These are phyloP conservation scores for Guyanaporus albipodus DNA, from an alignment of 768 basidiomycete genomes.

Conservation along the genomic window DNA sequence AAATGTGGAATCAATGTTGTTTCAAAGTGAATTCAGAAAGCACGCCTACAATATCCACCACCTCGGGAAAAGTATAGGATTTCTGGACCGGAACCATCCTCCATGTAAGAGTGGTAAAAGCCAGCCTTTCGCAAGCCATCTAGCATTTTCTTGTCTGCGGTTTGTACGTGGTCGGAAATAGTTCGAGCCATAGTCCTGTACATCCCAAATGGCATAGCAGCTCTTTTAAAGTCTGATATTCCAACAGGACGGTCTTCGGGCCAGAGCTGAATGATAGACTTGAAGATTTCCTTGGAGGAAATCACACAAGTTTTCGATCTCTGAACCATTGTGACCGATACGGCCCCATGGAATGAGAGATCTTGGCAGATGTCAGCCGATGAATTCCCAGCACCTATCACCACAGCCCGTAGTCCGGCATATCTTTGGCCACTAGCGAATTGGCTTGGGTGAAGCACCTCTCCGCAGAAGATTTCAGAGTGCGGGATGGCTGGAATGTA, in stretches of 20 bases:
- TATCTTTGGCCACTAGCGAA: conserved; percentile 22
- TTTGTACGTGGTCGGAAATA: neutral
- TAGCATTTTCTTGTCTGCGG: conserved; percentile 2
- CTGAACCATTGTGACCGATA: conserved; percentile 6
- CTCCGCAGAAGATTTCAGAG: conserved; percentile 1
- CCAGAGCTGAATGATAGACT: neutral
- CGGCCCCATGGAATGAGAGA: conserved; percentile 2
- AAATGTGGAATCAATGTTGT: too few species aligned
- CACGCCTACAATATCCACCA: conserved; percentile 2
- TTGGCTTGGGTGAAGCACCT: conserved; percentile 6
- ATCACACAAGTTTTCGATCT: conserved; percentile 4
- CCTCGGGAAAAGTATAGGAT: conserved; percentile 5
- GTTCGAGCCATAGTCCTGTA: neutral
- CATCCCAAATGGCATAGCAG: conserved; percentile 1
- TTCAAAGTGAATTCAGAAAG: too few species aligned
- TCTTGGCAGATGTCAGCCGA: conserved; percentile 7
- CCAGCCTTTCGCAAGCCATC: conserved; percentile 3
- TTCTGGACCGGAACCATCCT: neutral
- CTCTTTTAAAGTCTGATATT: conserved; percentile 7
- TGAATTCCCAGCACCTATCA: neutral
- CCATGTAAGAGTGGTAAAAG: neutral
- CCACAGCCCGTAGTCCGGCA: conserved; percentile 21
- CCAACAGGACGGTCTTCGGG: neutral
- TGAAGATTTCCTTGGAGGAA: neutral
- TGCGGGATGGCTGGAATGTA: neutral